Evolutionary conservation across 1,284 basidiomycete genomes (phyloP).

Genomic region (Acaromyces ingoldii): DNA sequence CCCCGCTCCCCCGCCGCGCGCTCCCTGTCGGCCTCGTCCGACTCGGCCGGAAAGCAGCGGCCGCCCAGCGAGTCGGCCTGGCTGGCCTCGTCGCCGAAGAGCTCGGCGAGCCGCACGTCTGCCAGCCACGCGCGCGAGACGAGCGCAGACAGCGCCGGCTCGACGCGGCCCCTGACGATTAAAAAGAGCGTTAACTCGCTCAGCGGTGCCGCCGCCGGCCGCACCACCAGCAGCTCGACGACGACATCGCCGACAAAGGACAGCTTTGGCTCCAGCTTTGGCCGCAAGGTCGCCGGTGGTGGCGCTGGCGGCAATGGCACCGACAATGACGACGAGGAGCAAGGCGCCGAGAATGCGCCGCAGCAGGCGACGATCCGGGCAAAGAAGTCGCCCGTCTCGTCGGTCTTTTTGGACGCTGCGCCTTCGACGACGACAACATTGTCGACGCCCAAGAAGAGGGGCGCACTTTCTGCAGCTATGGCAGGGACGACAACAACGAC

Average conservation of each 20-base stretch:
- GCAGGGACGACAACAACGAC: not conserved
- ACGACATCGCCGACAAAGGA: no score
- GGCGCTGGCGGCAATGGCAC: not conserved
- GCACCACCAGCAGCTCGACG: not conserved
- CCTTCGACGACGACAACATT: conserved; percentile 8
- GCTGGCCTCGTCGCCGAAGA: no score
- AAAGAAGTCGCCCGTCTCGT: no score
- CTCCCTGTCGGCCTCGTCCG: not conserved
- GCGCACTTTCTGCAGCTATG: not conserved
- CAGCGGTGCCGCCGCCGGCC: conserved; percentile 7
- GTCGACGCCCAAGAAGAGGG: conserved; percentile 2
- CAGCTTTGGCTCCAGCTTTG: conserved; percentile 12
- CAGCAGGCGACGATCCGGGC: no score
- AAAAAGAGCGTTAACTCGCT: conserved; percentile 20
- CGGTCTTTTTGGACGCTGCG: no score
- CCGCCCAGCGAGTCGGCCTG: no score
- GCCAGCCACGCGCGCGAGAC: not conserved
- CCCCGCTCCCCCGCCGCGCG: not conserved
- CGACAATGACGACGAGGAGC: not conserved
- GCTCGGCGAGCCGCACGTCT: not conserved
- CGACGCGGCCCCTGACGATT: conserved; percentile 17
- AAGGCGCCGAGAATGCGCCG: no score
- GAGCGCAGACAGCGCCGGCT: not conserved
- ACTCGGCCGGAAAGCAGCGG: no score
- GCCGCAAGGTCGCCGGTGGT: not conserved